Conservation (phyloP, 371 early-diverging fungal species). For the Blakeslea trispora region DNA sequence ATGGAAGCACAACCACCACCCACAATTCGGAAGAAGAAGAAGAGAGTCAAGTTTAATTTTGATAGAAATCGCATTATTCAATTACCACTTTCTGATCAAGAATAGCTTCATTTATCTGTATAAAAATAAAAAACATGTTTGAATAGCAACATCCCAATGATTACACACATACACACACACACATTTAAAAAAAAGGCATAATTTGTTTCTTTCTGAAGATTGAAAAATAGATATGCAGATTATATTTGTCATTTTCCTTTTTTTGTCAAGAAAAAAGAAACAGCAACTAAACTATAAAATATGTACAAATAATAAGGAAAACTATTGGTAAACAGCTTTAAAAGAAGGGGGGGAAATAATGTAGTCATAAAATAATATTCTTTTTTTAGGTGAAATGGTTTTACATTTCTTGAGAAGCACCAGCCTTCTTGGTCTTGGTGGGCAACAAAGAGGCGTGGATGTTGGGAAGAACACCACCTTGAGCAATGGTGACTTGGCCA, state of each 20-base stretch:
- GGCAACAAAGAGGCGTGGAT: slow-evolving; percentile 76
- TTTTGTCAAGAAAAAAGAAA: no score
- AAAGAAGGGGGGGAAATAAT: not conserved
- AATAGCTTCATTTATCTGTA: not conserved
- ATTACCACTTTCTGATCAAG: slow-evolving; percentile 13
- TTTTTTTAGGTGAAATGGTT: not conserved
- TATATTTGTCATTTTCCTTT: no score
- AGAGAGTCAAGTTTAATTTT: slow-evolving; percentile 42
- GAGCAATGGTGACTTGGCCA: slow-evolving; percentile 85
- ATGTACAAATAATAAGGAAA: no score
- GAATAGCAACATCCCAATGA: no score
- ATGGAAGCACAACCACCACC: slow-evolving; percentile 9
- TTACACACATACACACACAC: no score
- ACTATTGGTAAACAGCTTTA: not conserved
- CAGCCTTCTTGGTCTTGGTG: slow-evolving; percentile 74
- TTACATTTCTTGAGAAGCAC: slow-evolving; percentile 56
- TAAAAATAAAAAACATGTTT: slow-evolving; percentile 3
- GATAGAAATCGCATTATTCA: slow-evolving; percentile 37
- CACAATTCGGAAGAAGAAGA: slow-evolving; percentile 14
- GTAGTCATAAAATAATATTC: not conserved
- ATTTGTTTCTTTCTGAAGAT: not conserved
- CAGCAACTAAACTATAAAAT: no score
- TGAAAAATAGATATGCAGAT: no score
- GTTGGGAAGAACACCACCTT: slow-evolving; percentile 90
- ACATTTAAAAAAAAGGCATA: slow-evolving; percentile 7